phyloP scores from a whole-genome alignment of 2,329 filamentous ascomycete genomes.

The Alternaria longipes region DNA sequence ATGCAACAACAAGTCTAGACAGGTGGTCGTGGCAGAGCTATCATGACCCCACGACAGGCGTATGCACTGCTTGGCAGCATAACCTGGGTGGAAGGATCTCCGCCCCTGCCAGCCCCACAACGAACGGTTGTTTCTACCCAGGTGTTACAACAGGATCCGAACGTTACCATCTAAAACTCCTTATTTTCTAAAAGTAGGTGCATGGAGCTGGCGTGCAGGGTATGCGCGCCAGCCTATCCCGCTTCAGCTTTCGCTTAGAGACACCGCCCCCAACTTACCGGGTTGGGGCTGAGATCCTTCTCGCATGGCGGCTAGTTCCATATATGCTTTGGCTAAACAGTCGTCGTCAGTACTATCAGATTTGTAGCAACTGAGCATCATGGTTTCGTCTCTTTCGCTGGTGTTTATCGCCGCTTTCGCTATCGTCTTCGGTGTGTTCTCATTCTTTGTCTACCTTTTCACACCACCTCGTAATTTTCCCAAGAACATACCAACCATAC shows the following conservation, averaged over 20 bases:
- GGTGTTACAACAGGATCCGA: slow-evolving; percentile 16
- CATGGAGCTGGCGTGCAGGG: slow-evolving; percentile 11
- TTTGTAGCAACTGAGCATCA: slow-evolving; percentile 17
- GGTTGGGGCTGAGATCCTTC: slow-evolving; percentile 19
- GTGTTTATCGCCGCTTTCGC: slow-evolving; percentile 33
- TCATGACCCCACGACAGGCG: not conserved
- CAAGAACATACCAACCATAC: slow-evolving; percentile 55
- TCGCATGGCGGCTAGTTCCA: slow-evolving; percentile 20
- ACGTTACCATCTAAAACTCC: slow-evolving; percentile 26
- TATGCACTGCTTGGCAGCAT: slow-evolving; percentile 27
- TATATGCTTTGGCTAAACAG: slow-evolving; percentile 23
- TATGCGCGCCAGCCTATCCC: slow-evolving; percentile 18
- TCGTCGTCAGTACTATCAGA: slow-evolving; percentile 4
- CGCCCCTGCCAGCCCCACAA: slow-evolving; percentile 19
- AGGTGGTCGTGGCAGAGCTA: slow-evolving; percentile 18
- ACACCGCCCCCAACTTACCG: slow-evolving; percentile 15
- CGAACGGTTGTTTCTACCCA: slow-evolving; percentile 20
- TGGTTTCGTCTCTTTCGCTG: slow-evolving; percentile 37
- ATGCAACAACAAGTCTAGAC: slow-evolving; percentile 16
- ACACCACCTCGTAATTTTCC: slow-evolving; percentile 39
- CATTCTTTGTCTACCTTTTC: slow-evolving; percentile 37
- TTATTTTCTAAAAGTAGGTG: slow-evolving; percentile 33
- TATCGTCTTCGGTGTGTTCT: slow-evolving; percentile 17
- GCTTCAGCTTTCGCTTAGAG: slow-evolving; percentile 18
- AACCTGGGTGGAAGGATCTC: slow-evolving; percentile 17